Percentiles rank a stretch among this genome's conserved stretches.
Evolutionary conservation across 768 basidiomycete genomes (phyloP).

Genomic region (Suillus weaverae): DNA sequence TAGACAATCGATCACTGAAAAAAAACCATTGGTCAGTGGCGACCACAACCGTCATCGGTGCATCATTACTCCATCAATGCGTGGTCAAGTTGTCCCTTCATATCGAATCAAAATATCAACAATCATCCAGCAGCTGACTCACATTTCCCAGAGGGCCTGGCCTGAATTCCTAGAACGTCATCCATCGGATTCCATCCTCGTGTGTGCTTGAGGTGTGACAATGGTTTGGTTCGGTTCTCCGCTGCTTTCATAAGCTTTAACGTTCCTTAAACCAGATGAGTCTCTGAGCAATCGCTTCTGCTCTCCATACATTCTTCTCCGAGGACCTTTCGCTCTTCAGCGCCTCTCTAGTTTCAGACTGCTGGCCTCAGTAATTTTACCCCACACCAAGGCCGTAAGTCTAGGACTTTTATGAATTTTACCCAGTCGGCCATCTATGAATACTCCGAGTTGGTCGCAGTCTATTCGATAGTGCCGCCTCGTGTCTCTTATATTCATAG

Average conservation of each 20-base stretch:
- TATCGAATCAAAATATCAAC: not conserved
- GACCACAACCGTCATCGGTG: not conserved
- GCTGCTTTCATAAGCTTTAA: not conserved
- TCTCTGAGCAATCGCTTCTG: not conserved
- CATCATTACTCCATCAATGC: not conserved
- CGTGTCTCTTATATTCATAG: slow-evolving; percentile 1
- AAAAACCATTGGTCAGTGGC: not conserved
- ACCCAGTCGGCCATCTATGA: not conserved
- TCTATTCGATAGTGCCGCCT: not conserved
- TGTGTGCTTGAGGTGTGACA: not conserved
- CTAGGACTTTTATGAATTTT: not conserved
- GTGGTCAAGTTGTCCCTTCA: not conserved
- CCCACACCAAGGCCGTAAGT: slow-evolving; percentile 2
- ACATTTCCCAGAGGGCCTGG: not conserved
- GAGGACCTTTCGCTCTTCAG: not conserved
- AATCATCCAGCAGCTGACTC: not conserved
- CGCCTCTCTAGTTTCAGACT: not conserved
- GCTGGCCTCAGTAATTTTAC: not conserved
- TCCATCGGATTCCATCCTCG: not conserved
- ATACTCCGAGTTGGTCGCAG: not conserved
- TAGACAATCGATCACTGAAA: not conserved
- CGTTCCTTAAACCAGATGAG: not conserved
- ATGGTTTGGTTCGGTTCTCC: not conserved
- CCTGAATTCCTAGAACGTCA: not conserved
- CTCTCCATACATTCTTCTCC: not conserved